Conservation (phyloP, 345 rosid species). For the Kernera saxatilis region DNA sequence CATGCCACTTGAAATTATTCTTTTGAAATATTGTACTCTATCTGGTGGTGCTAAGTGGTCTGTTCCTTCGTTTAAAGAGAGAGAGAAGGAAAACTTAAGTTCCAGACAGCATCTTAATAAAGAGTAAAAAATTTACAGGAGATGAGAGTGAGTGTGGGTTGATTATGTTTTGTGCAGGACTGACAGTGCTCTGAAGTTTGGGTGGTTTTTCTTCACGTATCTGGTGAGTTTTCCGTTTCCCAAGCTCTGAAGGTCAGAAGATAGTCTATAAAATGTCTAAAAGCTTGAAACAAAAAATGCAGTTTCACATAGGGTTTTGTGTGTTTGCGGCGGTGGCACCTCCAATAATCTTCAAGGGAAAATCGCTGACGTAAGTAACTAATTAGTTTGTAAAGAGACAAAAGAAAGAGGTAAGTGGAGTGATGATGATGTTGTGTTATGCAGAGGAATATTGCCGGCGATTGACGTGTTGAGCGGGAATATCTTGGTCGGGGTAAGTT, state of each 20-base stretch:
- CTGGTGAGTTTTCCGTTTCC: conserved; percentile 49
- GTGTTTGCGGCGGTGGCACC: conserved; percentile 87
- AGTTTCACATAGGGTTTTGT: conserved; percentile 84
- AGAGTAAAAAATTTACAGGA: background rate
- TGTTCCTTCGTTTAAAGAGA: conserved; percentile 1
- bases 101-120: background rate
- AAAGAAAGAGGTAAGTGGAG: background rate
- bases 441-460: conserved; percentile 94
- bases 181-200: conserved; percentile 93
- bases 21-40: background rate
- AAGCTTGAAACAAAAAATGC: conserved; percentile 29
- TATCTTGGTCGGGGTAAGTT: conserved; percentile 77
- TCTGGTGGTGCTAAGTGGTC: background rate
- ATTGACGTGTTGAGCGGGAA: conserved; percentile 48
- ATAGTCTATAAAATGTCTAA: too few relatives aligned
- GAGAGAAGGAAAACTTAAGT: background rate
- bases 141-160: conserved; percentile 2
- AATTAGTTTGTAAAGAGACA: background rate
- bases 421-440: conserved; percentile 9
- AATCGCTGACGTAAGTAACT: conserved; percentile 77
- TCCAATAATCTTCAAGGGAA: conserved; percentile 89
- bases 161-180: conserved; percentile 55
- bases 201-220: conserved; percentile 84
- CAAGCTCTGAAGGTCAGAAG: too few relatives aligned
- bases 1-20: background rate